Evolutionary conservation across 805 yeast genomes (phyloP), one percentile per base, ranked within the genome.

Genomic region (Monosporozyma yasuniensis): DNA sequence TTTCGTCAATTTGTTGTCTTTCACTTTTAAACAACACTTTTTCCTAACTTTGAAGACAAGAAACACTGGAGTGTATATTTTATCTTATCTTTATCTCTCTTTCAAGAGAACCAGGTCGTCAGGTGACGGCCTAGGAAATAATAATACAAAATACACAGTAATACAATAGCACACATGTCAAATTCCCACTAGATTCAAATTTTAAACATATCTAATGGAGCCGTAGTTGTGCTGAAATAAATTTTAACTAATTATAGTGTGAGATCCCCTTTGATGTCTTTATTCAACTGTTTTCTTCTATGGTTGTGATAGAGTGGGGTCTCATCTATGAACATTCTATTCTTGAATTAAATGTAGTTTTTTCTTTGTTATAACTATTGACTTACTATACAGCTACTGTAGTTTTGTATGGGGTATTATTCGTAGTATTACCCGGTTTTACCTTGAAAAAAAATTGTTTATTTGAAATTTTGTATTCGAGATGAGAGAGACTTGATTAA

Each of bases 151-250:
- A 30, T 46, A 46, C 19, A 22, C 10, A 39, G 18, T 39, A 25
- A 23, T 27, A 39, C 10, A 42, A 12, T 22, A 64, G 74, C 74
- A 70, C 74, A 68, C 63, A 63, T 59, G 74, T 71, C 74, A 70
- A 71, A 71, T 70, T 64, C 72, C 74, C 71, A 58, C 53, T 61
- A 65, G 59, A 57, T 54, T 52, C 59, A 50, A 34, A 34, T 57
- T 41, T 39, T 56, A 27, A 12, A 12, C 55, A 69, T 64, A 56
- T 64, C 68, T 61, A 58, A 61, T 64, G 72, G 74, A 66, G 74
- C 74, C 74, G 74, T 63, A 59, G 57, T 68, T 64, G 73, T 71
- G 74, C 75, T 65, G 48, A 71, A 52, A 70, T 54, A 50, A 59
- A 66, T 28, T 49, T n/a, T 44, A 35, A 7, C 27, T 6, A 12